Conservation (phyloP, 495 filamentous ascomycete species). For the Penicillium paradoxum region DNA sequence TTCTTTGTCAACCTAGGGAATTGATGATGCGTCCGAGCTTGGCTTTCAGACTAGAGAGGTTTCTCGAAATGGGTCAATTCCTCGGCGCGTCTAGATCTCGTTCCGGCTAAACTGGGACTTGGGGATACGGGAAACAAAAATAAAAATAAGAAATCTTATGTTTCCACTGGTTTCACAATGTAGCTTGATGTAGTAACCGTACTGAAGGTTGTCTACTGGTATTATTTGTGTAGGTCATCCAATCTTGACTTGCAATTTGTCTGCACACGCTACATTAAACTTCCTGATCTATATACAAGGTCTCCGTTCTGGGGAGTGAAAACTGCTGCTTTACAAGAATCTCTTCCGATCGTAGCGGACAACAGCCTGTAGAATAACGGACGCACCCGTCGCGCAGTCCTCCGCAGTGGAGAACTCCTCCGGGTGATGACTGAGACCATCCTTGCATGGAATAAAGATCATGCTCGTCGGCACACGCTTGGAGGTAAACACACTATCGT, state of each 20-base stretch:
- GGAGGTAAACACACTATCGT: conserved; percentile 61
- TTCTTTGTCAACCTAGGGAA: conserved; percentile 37
- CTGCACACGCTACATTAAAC: too few species aligned
- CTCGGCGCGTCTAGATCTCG: conserved; percentile 20
- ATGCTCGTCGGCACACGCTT: conserved; percentile 58
- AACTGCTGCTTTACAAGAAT: conserved; percentile 18
- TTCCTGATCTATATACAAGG: neutral
- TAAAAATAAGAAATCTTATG: conserved; percentile 24
- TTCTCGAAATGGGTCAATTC: conserved; percentile 28
- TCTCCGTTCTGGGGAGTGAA: neutral
- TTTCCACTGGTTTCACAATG: conserved; percentile 25
- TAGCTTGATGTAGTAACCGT: conserved; percentile 26
- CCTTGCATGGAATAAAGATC: conserved; percentile 63
- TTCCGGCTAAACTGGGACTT: conserved; percentile 17
- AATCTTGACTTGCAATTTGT: neutral
- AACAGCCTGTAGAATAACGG: conserved; percentile 57
- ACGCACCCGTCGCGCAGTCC: conserved; percentile 59
- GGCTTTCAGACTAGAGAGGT: conserved; percentile 33
- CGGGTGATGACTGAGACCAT: conserved; percentile 63
- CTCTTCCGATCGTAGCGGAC: conserved; percentile 54
- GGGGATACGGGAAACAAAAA: conserved; percentile 28
- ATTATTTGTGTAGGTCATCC: neutral
- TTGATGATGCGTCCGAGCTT: conserved; percentile 24
- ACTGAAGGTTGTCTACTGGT: neutral
- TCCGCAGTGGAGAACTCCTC: conserved; percentile 55